phyloP scores from a whole-genome alignment of 495 filamentous ascomycete genomes.

The Haplographium delicatum region DNA sequence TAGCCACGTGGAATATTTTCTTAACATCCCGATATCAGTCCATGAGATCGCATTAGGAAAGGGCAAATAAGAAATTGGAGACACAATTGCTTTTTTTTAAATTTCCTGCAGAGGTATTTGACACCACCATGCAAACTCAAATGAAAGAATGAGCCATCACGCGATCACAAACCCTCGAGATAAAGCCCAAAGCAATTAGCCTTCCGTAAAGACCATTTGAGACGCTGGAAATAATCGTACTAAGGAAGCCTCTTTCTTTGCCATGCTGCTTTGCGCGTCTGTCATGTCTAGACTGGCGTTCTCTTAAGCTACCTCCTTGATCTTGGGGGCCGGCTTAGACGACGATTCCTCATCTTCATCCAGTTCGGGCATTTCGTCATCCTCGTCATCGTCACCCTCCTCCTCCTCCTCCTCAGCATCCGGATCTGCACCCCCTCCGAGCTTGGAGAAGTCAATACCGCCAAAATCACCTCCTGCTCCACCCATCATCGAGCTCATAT shows the following conservation, averaged over 20 bases:
- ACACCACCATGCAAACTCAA: background rate
- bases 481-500: conserved; percentile 23
- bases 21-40: no score
- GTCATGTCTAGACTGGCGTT: background rate
- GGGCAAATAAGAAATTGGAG: background rate
- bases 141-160: conserved; percentile 2
- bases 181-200: conserved; percentile 10
- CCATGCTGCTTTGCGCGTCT: no score
- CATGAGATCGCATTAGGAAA: background rate
- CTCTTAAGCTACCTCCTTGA: conserved; percentile 25
- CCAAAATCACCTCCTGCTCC: conserved; percentile 55
- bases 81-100: conserved; percentile 2
- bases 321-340: conserved; percentile 20
- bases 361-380: conserved; percentile 34
- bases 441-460: conserved; percentile 87
- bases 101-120: conserved; percentile 7
- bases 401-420: conserved; percentile 49
- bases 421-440: conserved; percentile 57
- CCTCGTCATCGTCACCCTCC: conserved; percentile 54
- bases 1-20: background rate
- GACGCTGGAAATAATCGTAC: conserved; percentile 10
- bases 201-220: conserved; percentile 2
- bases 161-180: no score
- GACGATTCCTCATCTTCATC: conserved; percentile 18
- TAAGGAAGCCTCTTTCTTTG: conserved; percentile 1